Percentiles rank a stretch among this genome's conserved stretches.
Conservation (phyloP, 2,329 filamentous ascomycete species). For the Fusarium ramigenum region DNA sequence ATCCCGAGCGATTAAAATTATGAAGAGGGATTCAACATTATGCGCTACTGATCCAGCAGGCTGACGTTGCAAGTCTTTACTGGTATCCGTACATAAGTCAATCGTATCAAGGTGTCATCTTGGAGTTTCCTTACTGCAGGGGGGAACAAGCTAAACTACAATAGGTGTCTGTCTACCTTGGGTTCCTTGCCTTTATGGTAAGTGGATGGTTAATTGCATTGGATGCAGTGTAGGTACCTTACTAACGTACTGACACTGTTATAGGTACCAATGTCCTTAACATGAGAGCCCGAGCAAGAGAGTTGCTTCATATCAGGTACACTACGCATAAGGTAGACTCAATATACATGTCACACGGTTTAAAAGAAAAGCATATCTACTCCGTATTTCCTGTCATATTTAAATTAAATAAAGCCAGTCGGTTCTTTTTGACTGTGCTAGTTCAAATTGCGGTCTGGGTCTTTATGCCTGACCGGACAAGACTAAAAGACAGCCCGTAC, state of each 20-base stretch:
- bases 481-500: slow-evolving; percentile 29
- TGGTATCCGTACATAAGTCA: background rate
- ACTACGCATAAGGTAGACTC: slow-evolving; percentile 9
- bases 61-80: background rate
- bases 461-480: slow-evolving; percentile 20
- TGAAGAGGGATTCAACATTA: background rate
- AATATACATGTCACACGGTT: slow-evolving; percentile 8
- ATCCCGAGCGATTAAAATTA: background rate
- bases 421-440: slow-evolving; percentile 1
- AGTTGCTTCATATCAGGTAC: background rate
- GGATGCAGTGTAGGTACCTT: background rate
- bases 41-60: background rate
- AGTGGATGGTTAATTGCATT: background rate
- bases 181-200: background rate
- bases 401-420: slow-evolving; percentile 11
- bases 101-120: slow-evolving; percentile 35
- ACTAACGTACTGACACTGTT: background rate
- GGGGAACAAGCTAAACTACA: slow-evolving; percentile 8
- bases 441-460: slow-evolving; percentile 11
- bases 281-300: background rate
- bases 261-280: background rate
- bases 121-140: slow-evolving; percentile 22
- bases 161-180: background rate
- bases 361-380: background rate
- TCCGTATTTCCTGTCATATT: slow-evolving; percentile 12